Evolutionary conservation across 2,329 filamentous ascomycete species (phyloP), one percentile per base, ranked within the genome.

Genomic region (Colletotrichum sublineola): DNA sequence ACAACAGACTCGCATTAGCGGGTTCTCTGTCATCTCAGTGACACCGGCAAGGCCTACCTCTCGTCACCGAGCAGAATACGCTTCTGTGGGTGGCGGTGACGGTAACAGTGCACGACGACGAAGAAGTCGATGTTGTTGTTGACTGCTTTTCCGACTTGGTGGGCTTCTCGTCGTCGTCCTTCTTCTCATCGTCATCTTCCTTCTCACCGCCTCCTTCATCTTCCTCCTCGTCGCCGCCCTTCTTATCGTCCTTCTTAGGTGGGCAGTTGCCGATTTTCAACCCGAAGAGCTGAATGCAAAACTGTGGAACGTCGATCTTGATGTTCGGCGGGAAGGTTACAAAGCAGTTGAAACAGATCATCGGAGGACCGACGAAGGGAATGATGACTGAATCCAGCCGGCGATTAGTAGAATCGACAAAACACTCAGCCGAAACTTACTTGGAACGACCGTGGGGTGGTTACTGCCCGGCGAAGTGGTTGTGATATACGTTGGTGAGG

Each of bases 251-350:
- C 9, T 12, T 7, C 38, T 18, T 60, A 5, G 55, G n/a, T 2
- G 63, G 63, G 15, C 63, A 70, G 11, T 60, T 66, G 38, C 67
- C 67, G 18, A 70, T 70, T 12, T 70, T 66, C 18, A 60, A 5
- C 15, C 63, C 63, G 1, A 70, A 48, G 4, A 70, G 29, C 56
- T 61, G 55, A 11, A 70, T 56, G 40, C 67, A 70, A 18, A 70
- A 70, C 12, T 67, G 18, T 3, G 67, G 67, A 2, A 61, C 5
- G 14, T 61, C 60, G 46, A 70, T 55, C 44, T 58, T n/a, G 15
- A 70, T 18, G 14, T 46, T 46, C 1, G 67, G 67, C 4, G 67
- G 67, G 24, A 70, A 70, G 6, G 8, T 18, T 5, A 24, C 2
- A 18, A 55, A 18, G 3, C 67, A 70, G 14, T 55, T 48, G 14